These are phyloP conservation scores for Russula olivacea DNA, from an alignment of 768 basidiomycete genomes.

Conservation along the genomic window DNA sequence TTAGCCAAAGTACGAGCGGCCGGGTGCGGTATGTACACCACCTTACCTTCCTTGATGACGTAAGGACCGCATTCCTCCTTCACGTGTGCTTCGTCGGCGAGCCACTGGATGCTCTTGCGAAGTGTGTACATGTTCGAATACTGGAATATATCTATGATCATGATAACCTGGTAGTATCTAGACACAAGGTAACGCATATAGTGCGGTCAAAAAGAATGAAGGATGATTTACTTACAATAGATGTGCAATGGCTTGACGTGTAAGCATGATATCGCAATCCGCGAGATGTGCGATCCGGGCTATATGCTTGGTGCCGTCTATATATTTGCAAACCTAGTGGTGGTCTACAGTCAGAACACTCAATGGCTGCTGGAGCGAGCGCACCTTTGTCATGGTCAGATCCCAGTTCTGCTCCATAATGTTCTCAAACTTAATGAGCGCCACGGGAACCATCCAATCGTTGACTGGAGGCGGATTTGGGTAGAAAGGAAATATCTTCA, in stretches of 20 bases:
- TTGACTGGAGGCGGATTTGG: slow-evolving; percentile 86
- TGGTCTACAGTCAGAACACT: slow-evolving; percentile 7
- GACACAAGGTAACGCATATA: not conserved
- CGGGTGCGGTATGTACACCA: slow-evolving; percentile 11
- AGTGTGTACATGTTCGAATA: slow-evolving; percentile 97
- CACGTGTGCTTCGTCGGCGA: slow-evolving; percentile 80
- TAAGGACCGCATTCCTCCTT: slow-evolving; percentile 90
- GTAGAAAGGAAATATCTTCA: slow-evolving; percentile 95
- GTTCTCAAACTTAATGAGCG: slow-evolving; percentile 76
- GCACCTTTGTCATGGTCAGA: slow-evolving; percentile 82
- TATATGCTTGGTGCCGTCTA: slow-evolving; percentile 91
- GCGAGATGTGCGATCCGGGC: slow-evolving; percentile 87
- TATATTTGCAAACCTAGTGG: slow-evolving; percentile 62
- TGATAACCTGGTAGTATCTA: slow-evolving; percentile 94
- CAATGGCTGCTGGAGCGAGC: not conserved
- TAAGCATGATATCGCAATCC: slow-evolving; percentile 77
- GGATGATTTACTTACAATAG: slow-evolving; percentile 56
- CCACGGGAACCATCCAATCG: slow-evolving; percentile 94
- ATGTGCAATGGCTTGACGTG: slow-evolving; percentile 85
- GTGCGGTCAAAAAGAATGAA: not conserved
- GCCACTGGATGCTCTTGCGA: slow-evolving; percentile 78
- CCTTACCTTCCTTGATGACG: slow-evolving; percentile 66
- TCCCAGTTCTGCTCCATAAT: slow-evolving; percentile 93
- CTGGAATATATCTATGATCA: slow-evolving; percentile 96
- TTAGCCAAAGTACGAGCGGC: slow-evolving; percentile 4